phyloP scores from a whole-genome alignment of 2,329 filamentous ascomycete species.

The Colletotrichum musae region DNA sequence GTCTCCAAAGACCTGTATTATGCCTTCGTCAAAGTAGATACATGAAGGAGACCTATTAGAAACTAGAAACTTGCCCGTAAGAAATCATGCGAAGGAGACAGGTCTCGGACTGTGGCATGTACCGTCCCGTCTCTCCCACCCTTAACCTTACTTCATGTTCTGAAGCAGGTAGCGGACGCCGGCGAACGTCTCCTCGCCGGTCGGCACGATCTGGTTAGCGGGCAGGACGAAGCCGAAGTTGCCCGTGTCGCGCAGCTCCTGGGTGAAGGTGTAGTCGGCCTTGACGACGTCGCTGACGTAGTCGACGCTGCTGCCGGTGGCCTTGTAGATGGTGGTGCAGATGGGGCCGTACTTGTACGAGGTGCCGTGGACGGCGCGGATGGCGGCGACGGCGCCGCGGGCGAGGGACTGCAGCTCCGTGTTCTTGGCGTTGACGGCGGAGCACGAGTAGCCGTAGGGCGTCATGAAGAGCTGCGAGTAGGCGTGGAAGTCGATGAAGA shows the following conservation, averaged over 20 bases:
- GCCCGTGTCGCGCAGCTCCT: slow-evolving; percentile 55
- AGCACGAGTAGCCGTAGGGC: slow-evolving; percentile 73
- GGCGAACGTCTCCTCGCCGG: slow-evolving; percentile 59
- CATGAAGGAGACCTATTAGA: background rate
- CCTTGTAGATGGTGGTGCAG: slow-evolving; percentile 74
- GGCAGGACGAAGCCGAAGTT: slow-evolving; percentile 60
- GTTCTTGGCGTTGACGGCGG: slow-evolving; percentile 60
- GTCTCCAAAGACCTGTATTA: background rate
- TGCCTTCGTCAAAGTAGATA: background rate
- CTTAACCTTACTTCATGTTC: slow-evolving; percentile 53
- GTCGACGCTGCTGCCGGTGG: slow-evolving; percentile 62
- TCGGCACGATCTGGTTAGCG: slow-evolving; percentile 58
- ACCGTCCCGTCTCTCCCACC: background rate
- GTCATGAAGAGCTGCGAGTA: slow-evolving; percentile 67
- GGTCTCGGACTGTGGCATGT: background rate
- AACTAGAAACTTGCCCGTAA: background rate
- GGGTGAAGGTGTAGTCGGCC: slow-evolving; percentile 58
- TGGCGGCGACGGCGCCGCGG: slow-evolving; percentile 63
- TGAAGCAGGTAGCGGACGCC: slow-evolving; percentile 72
- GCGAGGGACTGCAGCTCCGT: slow-evolving; percentile 65
- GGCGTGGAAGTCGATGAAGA: slow-evolving; percentile 72
- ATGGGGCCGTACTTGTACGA: slow-evolving; percentile 64
- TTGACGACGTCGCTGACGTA: slow-evolving; percentile 59
- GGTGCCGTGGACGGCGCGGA: slow-evolving; percentile 59
- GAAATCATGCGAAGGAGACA: background rate